Evolutionary conservation across 768 basidiomycete genomes (phyloP).

Genomic region (Collybia sp.): DNA sequence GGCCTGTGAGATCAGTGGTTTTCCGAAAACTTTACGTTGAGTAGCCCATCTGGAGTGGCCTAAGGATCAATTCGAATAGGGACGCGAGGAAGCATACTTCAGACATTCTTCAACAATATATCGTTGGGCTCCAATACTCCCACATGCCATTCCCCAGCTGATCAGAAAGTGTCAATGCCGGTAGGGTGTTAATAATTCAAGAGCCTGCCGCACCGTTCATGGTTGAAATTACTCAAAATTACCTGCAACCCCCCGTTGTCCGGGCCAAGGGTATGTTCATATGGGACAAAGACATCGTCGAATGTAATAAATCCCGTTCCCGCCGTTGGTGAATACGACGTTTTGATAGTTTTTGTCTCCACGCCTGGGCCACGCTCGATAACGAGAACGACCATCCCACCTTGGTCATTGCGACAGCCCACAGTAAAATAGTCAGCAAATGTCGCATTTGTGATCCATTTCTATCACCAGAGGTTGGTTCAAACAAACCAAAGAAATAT

Average conservation of each 20-base stretch:
- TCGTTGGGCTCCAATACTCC: constrained; percentile 35
- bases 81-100: constrained; percentile 37
- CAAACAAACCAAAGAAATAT: not conserved
- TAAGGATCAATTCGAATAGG: not conserved
- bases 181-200: not conserved
- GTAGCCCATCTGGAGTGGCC: constrained; percentile 53
- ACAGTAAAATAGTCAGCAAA: constrained; percentile 71
- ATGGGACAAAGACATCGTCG: constrained; percentile 60
- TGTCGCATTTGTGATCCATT: constrained; percentile 81
- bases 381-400: constrained; percentile 21
- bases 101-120: constrained; percentile 73
- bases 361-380: constrained; percentile 48
- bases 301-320: constrained; percentile 58
- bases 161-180: not conserved
- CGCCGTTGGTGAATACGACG: constrained; percentile 45
- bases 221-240: constrained; percentile 75
- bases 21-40: constrained; percentile 89
- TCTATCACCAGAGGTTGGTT: constrained; percentile 19
- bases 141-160: constrained; percentile 12
- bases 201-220: constrained; percentile 80
- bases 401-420: constrained; percentile 50
- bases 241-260: constrained; percentile 47
- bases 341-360: constrained; percentile 64
- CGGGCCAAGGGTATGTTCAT: constrained; percentile 61
- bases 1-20: constrained; percentile 73